A percentile compares a stretch with the other conserved stretches of the same genome.
These are phyloP conservation scores for Meredithiella fracta DNA, from an alignment of 2,329 filamentous ascomycete species.

Conservation along the genomic window DNA sequence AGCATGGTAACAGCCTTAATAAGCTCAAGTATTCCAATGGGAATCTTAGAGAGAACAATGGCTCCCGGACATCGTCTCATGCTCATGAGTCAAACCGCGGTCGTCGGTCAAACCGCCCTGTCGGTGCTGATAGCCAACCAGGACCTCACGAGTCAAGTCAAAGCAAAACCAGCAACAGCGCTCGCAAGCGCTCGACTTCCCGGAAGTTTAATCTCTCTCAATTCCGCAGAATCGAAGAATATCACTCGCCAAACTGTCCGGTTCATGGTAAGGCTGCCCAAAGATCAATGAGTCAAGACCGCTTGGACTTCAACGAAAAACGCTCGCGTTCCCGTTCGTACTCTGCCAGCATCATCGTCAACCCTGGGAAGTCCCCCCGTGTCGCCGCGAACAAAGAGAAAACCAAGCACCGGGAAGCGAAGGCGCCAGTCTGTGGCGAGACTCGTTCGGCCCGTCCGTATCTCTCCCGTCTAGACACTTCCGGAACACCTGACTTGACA, in stretches of 20 bases:
- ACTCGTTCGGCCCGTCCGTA: not conserved
- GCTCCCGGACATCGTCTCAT: not conserved
- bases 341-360: not conserved
- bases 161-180: not conserved
- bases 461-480: not conserved
- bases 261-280: slow-evolving; percentile 7
- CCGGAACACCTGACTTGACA: not conserved
- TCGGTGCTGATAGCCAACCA: too few species aligned
- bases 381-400: too few species aligned
- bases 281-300: not conserved
- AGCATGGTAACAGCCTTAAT: too few species aligned
- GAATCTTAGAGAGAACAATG: not conserved
- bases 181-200: not conserved
- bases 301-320: not conserved
- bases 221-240: slow-evolving; percentile 14
- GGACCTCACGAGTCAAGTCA: too few species aligned
- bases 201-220: slow-evolving; percentile 9
- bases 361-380: too few species aligned
- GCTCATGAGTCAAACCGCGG: slow-evolving; percentile 1
- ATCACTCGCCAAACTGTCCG: slow-evolving; percentile 11
- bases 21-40: too few species aligned
- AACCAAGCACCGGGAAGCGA: too few species aligned
- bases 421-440: too few species aligned
- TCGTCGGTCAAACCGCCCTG: too few species aligned
- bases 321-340: slow-evolving; percentile 4